Evolutionary conservation across 805 yeast species (phyloP), one percentile per base, ranked within the genome.

Genomic region (Vanderwaltozyma yarrowii): DNA sequence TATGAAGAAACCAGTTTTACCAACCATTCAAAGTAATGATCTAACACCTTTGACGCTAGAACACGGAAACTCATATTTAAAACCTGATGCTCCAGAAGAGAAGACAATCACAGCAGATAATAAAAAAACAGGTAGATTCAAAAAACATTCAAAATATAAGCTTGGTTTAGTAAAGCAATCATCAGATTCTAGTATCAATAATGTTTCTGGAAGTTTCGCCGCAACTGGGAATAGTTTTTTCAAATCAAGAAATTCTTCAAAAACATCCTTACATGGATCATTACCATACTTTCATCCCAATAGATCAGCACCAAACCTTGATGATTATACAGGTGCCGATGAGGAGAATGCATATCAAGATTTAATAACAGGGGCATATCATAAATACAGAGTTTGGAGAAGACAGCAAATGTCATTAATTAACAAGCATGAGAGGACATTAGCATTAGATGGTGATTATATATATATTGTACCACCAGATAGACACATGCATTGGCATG

Each of bases 381-480:
- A 80, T 53, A 82, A 82, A 50, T 89, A 87, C 73, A 78, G 75
- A 14, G 94, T 89, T 0, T 84, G 86, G 83, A 70, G 96, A 51
- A 74, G 92, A 42, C 89, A 88, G 50, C 88, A 87, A 17, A 74
- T 80, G 76, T 78, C 94, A 0, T 78, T 89, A 46, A 74, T 82
- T 41, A 54, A 47, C 33, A 71, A 87, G 38, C 84, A 84, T 43
- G 94, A 87, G 49, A 75, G 92, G 49, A 74, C 87, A 1, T 66
- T 89, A 24, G 87, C 92, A 1, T 74, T 89, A 28, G 97, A 89
- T 59, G 97, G 96, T n/a, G 95, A 86, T 50, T 87, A 86, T 51
- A 75, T 89, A 12, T 89, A 88, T 51, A 73, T 89, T 35, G 75
- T 85, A 5, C 61, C 62, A 50, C 96, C 96, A 0, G 79, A 87